Evolutionary conservation across 2,329 filamentous ascomycete genomes (phyloP).

Genomic region (Rutstroemia sp.): DNA sequence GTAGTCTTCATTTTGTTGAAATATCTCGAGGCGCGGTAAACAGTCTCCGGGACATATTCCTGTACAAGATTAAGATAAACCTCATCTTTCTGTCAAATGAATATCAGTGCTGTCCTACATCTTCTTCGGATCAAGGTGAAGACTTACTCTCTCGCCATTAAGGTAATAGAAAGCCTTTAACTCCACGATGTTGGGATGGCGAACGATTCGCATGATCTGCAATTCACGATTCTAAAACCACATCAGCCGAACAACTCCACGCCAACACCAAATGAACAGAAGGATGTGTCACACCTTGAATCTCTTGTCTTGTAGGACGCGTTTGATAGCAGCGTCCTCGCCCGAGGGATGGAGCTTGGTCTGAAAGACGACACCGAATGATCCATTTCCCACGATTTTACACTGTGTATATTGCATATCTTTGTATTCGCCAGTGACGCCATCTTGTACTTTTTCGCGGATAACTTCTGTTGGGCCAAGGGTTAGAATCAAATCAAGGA

Average conservation of each 20-base stretch:
- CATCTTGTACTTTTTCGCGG: conserved; percentile 98
- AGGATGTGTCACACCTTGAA: conserved; percentile 72
- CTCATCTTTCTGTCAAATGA: conserved; percentile 73
- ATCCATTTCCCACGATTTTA: conserved; percentile 99
- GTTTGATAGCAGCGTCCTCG: conserved; percentile 98
- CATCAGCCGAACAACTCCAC: conserved; percentile 21
- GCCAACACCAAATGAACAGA: not conserved
- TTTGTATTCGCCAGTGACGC: conserved; percentile 89
- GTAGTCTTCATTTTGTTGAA: conserved; percentile 99
- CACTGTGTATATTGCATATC: conserved; percentile 98
- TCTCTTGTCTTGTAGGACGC: conserved; percentile 96
- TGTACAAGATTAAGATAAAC: conserved; percentile 98
- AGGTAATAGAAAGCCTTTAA: conserved; percentile 99
- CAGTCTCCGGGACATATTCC: conserved; percentile 96
- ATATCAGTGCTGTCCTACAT: conserved; percentile 11
- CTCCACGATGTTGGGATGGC: conserved; percentile 97
- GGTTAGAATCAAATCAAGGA: conserved; percentile 14
- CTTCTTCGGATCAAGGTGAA: conserved; percentile 12
- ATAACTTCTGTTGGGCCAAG: conserved; percentile 74
- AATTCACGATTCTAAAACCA: conserved; percentile 81
- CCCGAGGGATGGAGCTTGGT: conserved; percentile 97
- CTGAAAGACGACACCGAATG: conserved; percentile 97
- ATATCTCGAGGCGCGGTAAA: conserved; percentile 95
- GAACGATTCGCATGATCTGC: conserved; percentile 99
- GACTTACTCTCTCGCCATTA: conserved; percentile 87